Evolutionary conservation across 768 basidiomycete genomes (phyloP), one percentile per base, ranked within the genome.

Genomic region (Rhizopogon sp.): DNA sequence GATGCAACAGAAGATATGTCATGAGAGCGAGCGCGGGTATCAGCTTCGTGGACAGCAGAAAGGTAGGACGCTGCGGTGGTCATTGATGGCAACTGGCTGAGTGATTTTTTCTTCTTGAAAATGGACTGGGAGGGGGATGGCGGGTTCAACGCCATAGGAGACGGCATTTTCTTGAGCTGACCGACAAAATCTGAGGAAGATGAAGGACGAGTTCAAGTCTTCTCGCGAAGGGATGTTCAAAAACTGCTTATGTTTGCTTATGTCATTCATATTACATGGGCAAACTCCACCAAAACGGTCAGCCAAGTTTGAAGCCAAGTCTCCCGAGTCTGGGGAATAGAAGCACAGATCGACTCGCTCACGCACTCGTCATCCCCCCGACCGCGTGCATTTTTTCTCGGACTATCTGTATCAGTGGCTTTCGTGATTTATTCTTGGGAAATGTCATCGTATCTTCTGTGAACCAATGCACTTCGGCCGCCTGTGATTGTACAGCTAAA

Each of bases 61-160:
- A 85, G 75, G 65, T 84, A 85, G 39, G 79, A 79, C 11, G 80
- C 76, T 3, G 84, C 84, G 4, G 80, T 77, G 33, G 78, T 62
- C 70, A 79, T 70, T 52, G 75, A 70, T 0, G 76, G 63, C 17
- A 71, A 42, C 55, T 66, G 71, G 2, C 60, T 58, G 11, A 62
- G 46, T 8, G 76, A 73, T 43, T 69, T 70, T 62, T 86, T 86
- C 74, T 78, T 81, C 71, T 77, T 81, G 73, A 87, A 85, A 22
- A 85, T 81, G 29, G 84, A 85, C 39, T 75, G 66, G 0, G 75
- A 70, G 25, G 78, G 76, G 22, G 79, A 75, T 11, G 78, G 68
- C 57, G 80, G 76, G 56, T 73, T 75, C 56, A 87, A 64, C 0
- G 85, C 86, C 74, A 87, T 87, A 40, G 86, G 86, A 3, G 86